These are phyloP conservation scores for Calonectria honghensis DNA, from an alignment of 2,329 filamentous ascomycete species.

Conservation along the genomic window DNA sequence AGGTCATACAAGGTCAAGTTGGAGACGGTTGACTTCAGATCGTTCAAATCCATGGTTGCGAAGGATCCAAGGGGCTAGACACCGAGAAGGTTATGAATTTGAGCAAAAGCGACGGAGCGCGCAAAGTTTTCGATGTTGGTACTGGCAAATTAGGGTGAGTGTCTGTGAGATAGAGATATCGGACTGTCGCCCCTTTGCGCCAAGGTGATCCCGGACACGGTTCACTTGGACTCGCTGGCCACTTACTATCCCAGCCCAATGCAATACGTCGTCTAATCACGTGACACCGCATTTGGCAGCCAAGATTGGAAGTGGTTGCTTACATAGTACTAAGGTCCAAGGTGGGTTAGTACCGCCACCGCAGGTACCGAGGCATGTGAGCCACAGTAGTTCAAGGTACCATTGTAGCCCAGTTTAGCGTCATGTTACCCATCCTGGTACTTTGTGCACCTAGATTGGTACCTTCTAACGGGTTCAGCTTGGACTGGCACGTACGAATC, in stretches of 20 bases:
- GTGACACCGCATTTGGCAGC: slow-evolving; percentile 36
- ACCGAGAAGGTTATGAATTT: slow-evolving; percentile 26
- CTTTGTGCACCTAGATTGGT: neutral
- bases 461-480: neutral
- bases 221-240: slow-evolving; percentile 52
- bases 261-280: slow-evolving; percentile 44
- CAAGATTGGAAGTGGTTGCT: slow-evolving; percentile 17
- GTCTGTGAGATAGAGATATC: slow-evolving; percentile 44
- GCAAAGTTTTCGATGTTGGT: slow-evolving; percentile 38
- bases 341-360: neutral
- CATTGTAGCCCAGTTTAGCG: neutral
- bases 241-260: slow-evolving; percentile 44
- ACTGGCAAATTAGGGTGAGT: slow-evolving; percentile 37
- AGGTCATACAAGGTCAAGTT: slow-evolving; percentile 96
- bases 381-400: slow-evolving; percentile 10
- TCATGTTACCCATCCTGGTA: neutral
- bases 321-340: neutral
- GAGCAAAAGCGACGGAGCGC: slow-evolving; percentile 31
- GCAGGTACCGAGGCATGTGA: neutral
- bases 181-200: slow-evolving; percentile 52
- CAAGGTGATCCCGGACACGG: slow-evolving; percentile 52
- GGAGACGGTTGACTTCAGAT: slow-evolving; percentile 88
- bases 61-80: slow-evolving; percentile 46
- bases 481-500: neutral
- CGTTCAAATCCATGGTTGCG: slow-evolving; percentile 87